phyloP scores from a whole-genome alignment of 208 protist species.

The Borovskyia barvae region DNA sequence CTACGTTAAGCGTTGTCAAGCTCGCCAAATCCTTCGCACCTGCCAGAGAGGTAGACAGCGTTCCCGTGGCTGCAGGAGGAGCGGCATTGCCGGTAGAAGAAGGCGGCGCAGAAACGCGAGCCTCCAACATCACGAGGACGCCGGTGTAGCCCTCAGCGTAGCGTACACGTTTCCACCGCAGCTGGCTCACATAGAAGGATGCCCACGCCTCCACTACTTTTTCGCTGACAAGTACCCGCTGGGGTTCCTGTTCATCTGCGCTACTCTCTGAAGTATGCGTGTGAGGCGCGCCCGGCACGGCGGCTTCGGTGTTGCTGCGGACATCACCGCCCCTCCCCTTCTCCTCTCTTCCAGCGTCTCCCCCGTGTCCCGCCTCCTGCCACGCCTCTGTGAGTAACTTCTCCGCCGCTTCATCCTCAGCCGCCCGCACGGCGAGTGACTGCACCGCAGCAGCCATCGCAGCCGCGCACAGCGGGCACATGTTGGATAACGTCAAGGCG shows the following conservation, averaged over 20 bases:
- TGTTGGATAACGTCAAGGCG: constrained; percentile 23
- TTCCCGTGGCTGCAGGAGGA: neutral
- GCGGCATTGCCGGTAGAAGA: neutral
- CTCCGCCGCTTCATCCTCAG: constrained; percentile 40
- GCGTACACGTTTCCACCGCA: constrained; percentile 25
- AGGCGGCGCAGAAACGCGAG: constrained; percentile 4
- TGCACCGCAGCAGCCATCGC: constrained; percentile 39
- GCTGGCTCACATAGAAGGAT: constrained; percentile 23
- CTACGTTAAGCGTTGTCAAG: constrained; percentile 6
- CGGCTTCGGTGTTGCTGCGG: neutral
- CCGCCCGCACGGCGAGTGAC: constrained; percentile 18
- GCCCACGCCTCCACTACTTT: constrained; percentile 51
- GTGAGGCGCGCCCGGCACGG: neutral
- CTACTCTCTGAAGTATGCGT: neutral
- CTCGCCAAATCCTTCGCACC: neutral
- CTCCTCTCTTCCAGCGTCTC: neutral
- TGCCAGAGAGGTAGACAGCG: constrained; percentile 10
- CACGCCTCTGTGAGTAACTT: constrained; percentile 13
- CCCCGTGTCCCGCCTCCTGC: constrained; percentile 14
- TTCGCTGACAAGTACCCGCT: constrained; percentile 52
- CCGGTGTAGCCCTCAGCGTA: constrained; percentile 60
- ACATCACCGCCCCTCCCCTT: neutral
- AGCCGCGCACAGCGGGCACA: constrained; percentile 45
- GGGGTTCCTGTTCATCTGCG: constrained; percentile 2
- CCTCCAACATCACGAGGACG: constrained; percentile 32